Percentiles rank a stretch among this genome's conserved stretches.
These are phyloP conservation scores for Cercospora sp. DNA, from an alignment of 2,329 filamentous ascomycete species.

Conservation along the genomic window DNA sequence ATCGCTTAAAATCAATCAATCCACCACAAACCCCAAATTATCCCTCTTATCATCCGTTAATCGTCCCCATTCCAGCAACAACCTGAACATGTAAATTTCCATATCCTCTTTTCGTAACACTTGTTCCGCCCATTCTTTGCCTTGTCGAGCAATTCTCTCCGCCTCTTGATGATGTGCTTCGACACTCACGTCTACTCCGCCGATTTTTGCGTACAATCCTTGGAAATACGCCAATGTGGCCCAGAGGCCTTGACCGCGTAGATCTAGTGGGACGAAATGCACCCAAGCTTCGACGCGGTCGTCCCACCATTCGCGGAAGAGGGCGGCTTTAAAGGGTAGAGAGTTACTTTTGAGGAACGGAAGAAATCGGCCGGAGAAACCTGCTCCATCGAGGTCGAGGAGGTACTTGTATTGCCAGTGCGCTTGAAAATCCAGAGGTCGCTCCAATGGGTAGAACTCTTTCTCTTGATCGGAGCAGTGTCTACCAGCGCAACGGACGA, in stretches of 20 bases:
- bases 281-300: constrained; percentile 72
- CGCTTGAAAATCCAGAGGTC: constrained; percentile 53
- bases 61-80: constrained; percentile 75
- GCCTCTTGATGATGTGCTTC: constrained; percentile 50
- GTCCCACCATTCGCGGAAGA: constrained; percentile 80
- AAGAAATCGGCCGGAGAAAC: constrained; percentile 66
- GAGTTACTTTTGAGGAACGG: constrained; percentile 65
- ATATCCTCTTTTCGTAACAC: constrained; percentile 71
- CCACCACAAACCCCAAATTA: constrained; percentile 40
- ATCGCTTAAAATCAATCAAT: background rate
- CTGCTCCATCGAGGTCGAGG: constrained; percentile 68
- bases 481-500: constrained; percentile 55
- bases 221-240: constrained; percentile 73
- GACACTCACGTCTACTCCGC: constrained; percentile 47
- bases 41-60: constrained; percentile 63
- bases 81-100: constrained; percentile 76
- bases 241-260: constrained; percentile 71
- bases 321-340: constrained; percentile 68
- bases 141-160: constrained; percentile 65
- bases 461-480: constrained; percentile 56
- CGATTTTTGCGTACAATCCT: constrained; percentile 47
- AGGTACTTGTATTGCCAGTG: constrained; percentile 69
- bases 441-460: constrained; percentile 53
- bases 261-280: constrained; percentile 77
- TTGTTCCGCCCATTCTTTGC: constrained; percentile 63